phyloP scores from a whole-genome alignment of 2,329 filamentous ascomycete species.

The Sporothrix schenckii region DNA sequence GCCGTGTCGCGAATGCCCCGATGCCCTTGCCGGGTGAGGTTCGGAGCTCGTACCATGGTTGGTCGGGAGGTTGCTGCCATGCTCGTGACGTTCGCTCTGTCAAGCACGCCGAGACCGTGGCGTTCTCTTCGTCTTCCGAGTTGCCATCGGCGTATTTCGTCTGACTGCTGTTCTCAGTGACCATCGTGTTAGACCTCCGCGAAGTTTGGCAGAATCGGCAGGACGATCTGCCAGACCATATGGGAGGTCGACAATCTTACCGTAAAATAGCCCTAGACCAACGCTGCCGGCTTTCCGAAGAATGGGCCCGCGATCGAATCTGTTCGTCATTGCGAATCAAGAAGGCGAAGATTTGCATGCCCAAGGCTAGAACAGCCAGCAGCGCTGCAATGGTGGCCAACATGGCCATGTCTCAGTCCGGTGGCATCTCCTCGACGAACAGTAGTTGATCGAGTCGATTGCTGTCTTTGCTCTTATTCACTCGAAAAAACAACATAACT shows the following conservation, averaged over 20 bases:
- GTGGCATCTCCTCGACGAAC: neutral
- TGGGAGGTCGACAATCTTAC: neutral
- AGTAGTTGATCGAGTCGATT: neutral
- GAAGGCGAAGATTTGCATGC: neutral
- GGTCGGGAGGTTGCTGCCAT: neutral
- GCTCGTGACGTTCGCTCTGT: neutral
- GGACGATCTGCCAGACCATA: neutral
- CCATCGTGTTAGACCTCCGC: neutral
- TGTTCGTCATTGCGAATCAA: neutral
- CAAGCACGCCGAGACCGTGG: neutral
- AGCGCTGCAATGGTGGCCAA: slow-evolving; percentile 15
- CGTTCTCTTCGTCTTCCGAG: neutral
- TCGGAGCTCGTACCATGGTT: slow-evolving; percentile 25
- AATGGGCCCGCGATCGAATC: neutral
- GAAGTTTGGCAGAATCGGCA: neutral
- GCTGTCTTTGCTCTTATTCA: neutral
- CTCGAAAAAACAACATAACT: neutral
- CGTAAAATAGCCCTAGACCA: neutral
- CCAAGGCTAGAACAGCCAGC: slow-evolving; percentile 2
- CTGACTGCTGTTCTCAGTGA: neutral
- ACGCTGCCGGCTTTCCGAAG: neutral
- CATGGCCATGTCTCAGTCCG: slow-evolving; percentile 25
- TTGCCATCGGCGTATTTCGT: neutral
- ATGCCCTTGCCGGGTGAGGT: slow-evolving; percentile 45
- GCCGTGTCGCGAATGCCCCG: slow-evolving; percentile 46